Evolutionary conservation across 495 filamentous ascomycete genomes (phyloP).

Genomic region (Astrocystis sublimbata): DNA sequence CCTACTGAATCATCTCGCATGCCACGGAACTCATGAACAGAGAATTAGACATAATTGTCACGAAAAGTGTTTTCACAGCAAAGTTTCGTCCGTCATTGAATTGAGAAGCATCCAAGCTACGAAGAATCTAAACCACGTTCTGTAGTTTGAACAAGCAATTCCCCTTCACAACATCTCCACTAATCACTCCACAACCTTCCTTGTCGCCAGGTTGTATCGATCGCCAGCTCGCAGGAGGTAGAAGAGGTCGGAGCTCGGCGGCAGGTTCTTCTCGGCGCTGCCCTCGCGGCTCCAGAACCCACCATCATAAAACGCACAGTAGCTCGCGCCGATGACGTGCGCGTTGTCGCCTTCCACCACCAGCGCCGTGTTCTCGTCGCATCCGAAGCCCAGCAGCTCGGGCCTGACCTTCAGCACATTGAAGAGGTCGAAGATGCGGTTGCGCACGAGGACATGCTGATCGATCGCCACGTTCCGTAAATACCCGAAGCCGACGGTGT

Average conservation of each 20-base stretch:
- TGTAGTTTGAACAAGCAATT: too few relatives aligned
- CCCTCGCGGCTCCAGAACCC: constrained; percentile 23
- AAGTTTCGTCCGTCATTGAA: too few relatives aligned
- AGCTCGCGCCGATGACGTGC: constrained; percentile 26
- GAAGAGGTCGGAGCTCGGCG: neutral
- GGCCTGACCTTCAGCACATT: constrained; percentile 37
- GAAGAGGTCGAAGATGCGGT: constrained; percentile 38
- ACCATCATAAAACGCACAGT: constrained; percentile 26
- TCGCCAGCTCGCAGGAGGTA: constrained; percentile 20
- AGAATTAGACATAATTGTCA: too few relatives aligned
- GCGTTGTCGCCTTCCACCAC: constrained; percentile 34
- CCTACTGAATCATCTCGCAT: too few relatives aligned
- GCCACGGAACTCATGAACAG: too few relatives aligned
- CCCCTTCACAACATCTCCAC: neutral
- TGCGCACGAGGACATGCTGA: constrained; percentile 37
- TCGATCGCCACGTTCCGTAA: constrained; percentile 35
- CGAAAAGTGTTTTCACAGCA: too few relatives aligned
- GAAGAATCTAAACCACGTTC: neutral
- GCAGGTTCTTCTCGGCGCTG: constrained; percentile 11
- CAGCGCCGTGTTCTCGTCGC: constrained; percentile 39
- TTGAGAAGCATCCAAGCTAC: too few relatives aligned
- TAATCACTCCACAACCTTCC: constrained; percentile 18
- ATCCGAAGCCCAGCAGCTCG: constrained; percentile 34
- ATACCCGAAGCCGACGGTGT: constrained; percentile 36
- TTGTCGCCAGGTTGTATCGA: constrained; percentile 9